A percentile compares a stretch with the other conserved stretches of the same genome.
Conservation (phyloP, 2,329 filamentous ascomycete species). For the Huntiella abstrusa region DNA sequence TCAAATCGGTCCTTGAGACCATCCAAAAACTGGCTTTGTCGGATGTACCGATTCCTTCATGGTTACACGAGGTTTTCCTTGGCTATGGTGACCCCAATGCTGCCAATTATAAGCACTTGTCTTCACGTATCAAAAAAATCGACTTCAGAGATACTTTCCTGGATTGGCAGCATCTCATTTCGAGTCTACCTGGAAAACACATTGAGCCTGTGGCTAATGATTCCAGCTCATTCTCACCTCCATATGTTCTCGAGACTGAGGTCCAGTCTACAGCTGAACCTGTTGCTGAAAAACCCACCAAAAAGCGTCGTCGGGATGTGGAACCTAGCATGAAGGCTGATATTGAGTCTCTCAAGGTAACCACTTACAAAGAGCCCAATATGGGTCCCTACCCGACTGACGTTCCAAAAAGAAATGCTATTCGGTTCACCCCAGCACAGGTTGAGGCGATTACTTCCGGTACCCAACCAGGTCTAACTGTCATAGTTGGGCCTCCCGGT, state of each 20-base stretch:
- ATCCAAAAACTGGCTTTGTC: slow-evolving; percentile 73
- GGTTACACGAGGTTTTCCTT: slow-evolving; percentile 95
- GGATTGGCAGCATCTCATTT: slow-evolving; percentile 83
- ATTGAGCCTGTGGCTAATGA: slow-evolving; percentile 61
- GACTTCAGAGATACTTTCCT: slow-evolving; percentile 91
- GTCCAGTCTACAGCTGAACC: slow-evolving; percentile 23
- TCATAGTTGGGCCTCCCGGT: slow-evolving; percentile 86
- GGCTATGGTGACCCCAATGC: slow-evolving; percentile 85
- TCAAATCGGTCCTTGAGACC: slow-evolving; percentile 80
- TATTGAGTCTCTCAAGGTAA: slow-evolving; percentile 56
- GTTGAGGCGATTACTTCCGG: slow-evolving; percentile 86
- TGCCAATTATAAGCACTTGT: slow-evolving; percentile 66
- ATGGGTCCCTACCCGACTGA: slow-evolving; percentile 79
- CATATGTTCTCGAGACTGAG: slow-evolving; percentile 61
- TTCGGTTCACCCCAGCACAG: slow-evolving; percentile 82
- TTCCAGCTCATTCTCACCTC: slow-evolving; percentile 60
- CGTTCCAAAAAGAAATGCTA: slow-evolving; percentile 57
- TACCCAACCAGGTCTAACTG: slow-evolving; percentile 79
- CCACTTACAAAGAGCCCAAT: slow-evolving; percentile 77
- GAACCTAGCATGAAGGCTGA: slow-evolving; percentile 45
- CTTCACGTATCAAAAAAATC: slow-evolving; percentile 57
- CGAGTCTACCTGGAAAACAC: slow-evolving; percentile 72
- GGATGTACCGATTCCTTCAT: slow-evolving; percentile 68
- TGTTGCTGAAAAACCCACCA: slow-evolving; percentile 42
- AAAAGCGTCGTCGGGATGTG: slow-evolving; percentile 70